These are phyloP conservation scores for Zygoascus ofunaensis DNA, from an alignment of 805 yeast genomes.

Conservation along the genomic window DNA sequence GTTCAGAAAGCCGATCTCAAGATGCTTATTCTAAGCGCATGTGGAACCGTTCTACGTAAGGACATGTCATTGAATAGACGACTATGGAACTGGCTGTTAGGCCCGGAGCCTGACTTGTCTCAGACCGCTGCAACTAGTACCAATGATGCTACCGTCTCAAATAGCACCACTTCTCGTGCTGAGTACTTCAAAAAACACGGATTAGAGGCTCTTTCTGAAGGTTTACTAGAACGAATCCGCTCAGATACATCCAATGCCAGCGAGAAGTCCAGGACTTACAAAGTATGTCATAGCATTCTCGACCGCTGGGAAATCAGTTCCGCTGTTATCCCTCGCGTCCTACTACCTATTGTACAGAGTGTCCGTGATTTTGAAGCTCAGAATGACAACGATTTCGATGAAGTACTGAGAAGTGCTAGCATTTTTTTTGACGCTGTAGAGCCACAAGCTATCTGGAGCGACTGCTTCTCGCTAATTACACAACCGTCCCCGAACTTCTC, in stretches of 20 bases:
- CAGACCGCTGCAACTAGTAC: slow-evolving; percentile 5
- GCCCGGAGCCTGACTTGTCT: slow-evolving; percentile 46
- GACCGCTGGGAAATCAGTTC: slow-evolving; percentile 95
- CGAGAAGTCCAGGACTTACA: slow-evolving; percentile 43
- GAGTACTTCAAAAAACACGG: slow-evolving; percentile 59
- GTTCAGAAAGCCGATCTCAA: slow-evolving; percentile 47
- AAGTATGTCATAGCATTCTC: slow-evolving; percentile 63
- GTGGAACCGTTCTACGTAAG: slow-evolving; percentile 60
- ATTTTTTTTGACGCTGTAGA: slow-evolving; percentile 83
- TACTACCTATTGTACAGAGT: slow-evolving; percentile 50
- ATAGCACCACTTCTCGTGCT: slow-evolving; percentile 28
- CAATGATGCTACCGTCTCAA: slow-evolving; percentile 7
- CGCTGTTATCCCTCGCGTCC: slow-evolving; percentile 55
- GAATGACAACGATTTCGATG: slow-evolving; percentile 29
- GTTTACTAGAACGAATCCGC: slow-evolving; percentile 41
- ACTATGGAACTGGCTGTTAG: slow-evolving; percentile 86
- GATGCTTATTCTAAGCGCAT: slow-evolving; percentile 50
- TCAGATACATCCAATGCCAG: slow-evolving; percentile 25
- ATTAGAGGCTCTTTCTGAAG: slow-evolving; percentile 38
- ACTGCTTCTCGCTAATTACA: slow-evolving; percentile 38
- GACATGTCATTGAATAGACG: slow-evolving; percentile 95
- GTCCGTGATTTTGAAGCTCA: slow-evolving; percentile 10
- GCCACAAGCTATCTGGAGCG: slow-evolving; percentile 67
- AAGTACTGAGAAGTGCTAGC: slow-evolving; percentile 49
- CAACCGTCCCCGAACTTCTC: slow-evolving; percentile 30